Evolutionary conservation across 371 early-diverging fungal genomes (phyloP), one percentile per base, ranked within the genome.

Genomic region (Mortierella sp.): DNA sequence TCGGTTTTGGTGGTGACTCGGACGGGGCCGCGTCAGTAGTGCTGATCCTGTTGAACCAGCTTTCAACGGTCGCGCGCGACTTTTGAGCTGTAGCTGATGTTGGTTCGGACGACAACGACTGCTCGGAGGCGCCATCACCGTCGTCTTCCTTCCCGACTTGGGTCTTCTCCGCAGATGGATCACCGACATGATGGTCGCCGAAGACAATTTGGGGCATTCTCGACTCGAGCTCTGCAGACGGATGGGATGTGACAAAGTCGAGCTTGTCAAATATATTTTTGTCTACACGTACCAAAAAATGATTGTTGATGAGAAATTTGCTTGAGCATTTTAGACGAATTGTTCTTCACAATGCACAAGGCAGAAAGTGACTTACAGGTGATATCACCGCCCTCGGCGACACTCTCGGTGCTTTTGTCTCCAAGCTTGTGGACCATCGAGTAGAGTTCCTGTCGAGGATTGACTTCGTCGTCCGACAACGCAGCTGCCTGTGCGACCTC

Each of bases 401-500:
- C 61, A 2, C 26, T 41, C 13, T 67, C 58, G n/a, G 41, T 22
- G 40, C 48, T 66, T 29, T 55, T 66, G 13, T 52, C 43, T 29
- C n/a, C 34, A 34, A 75, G 61, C 34, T 64, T 68, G 39, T 26
- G 41, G 0, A 61, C 55, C 24, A 67, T 58, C 10, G 53, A 19
- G 24, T 48, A 47, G 22, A 71, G 50, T 16, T 39, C 19, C n/a
- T 24, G n/a, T 11, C 45, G 45, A 2, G 31, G 31, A 13, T 63
- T 22, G 19, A 6, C 39, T 2, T 64, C 64, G 22, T 26, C 64
- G 1, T 29, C 50, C 45, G 31, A 34, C 9, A 70, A 16, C 40
- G 55, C 76, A 16, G 71, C 66, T 11, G 61, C 45, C 9, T 40
- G 26, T 19, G 76, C 76, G n/a, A 64, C 64, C 48, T 47, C 48